phyloP scores from a whole-genome alignment of 148 eudicot genomes.

The Bassia scoparia region DNA sequence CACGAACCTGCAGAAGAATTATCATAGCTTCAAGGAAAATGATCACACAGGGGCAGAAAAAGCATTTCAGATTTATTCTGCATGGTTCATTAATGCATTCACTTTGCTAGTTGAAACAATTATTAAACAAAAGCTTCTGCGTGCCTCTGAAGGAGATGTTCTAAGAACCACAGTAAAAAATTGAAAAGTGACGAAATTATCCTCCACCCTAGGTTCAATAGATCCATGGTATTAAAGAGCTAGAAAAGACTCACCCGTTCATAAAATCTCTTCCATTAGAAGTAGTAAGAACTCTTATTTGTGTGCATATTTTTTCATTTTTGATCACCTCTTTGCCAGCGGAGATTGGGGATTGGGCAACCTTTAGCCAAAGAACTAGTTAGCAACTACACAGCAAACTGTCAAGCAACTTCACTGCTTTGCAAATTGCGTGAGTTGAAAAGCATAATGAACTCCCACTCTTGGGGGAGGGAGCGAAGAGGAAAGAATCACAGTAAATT shows the following conservation, averaged over 20 bases:
- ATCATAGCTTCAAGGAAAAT: not conserved
- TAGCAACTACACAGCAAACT: conserved; percentile 13
- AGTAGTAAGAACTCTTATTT: conserved; percentile 68
- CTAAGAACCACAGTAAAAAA: not conserved
- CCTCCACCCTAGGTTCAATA: not conserved
- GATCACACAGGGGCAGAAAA: not conserved
- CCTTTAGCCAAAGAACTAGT: conserved; percentile 32
- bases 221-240: not conserved
- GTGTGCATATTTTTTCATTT: conserved; percentile 60
- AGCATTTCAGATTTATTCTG: not conserved
- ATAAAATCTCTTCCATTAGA: conserved; percentile 90
- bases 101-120: not conserved
- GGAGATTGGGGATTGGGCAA: conserved; percentile 61
- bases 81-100: not conserved
- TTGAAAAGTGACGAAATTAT: not conserved
- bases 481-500: conserved; percentile 50
- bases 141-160: not conserved
- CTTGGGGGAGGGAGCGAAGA: not conserved
- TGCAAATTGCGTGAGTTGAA: not conserved
- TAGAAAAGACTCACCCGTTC: conserved; percentile 46
- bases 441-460: no score
- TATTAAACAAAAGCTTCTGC: no score
- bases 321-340: conserved; percentile 73
- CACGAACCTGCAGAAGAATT: conserved; percentile 50
- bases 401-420: not conserved